Conservation (phyloP, 192 early-diverging fungal species). For the Oehlia diaphana region DNA sequence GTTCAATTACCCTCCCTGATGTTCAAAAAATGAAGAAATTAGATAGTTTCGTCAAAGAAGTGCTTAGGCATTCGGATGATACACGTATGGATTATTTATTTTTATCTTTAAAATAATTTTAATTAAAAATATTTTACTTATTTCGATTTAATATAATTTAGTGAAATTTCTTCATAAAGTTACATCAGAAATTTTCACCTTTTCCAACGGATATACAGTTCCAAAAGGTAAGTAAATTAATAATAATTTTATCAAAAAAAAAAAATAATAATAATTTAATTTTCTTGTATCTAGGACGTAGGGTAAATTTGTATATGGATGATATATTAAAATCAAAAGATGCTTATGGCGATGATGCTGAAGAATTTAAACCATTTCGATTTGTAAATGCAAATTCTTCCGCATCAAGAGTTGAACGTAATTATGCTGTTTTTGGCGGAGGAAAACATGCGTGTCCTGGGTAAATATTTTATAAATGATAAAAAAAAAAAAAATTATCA, state of each 20-base stretch:
- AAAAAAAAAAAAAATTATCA: no score
- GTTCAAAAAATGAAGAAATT: not conserved
- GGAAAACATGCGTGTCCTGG: not conserved
- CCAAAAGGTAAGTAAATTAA: not conserved
- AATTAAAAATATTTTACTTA: no score
- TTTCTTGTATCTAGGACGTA: not conserved
- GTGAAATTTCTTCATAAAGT: not conserved
- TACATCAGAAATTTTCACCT: not conserved
- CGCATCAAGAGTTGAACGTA: conserved; percentile 8
- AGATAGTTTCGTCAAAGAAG: conserved; percentile 19
- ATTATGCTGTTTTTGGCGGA: not conserved
- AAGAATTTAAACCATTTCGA: conserved; percentile 29
- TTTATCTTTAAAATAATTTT: not conserved
- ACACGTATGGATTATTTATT: not conserved
- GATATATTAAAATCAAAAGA: not conserved
- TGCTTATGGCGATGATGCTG: not conserved
- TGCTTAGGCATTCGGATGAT: not conserved
- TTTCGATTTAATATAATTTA: no score
- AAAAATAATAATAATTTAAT: not conserved
- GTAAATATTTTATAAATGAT: no score
- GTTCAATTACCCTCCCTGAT: not conserved
- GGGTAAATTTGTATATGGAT: not conserved
- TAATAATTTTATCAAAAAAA: not conserved
- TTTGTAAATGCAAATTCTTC: conserved; percentile 20
- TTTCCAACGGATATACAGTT: conserved; percentile 9